Conservation (phyloP, 805 yeast species). For the Ogataea paraovalis region DNA sequence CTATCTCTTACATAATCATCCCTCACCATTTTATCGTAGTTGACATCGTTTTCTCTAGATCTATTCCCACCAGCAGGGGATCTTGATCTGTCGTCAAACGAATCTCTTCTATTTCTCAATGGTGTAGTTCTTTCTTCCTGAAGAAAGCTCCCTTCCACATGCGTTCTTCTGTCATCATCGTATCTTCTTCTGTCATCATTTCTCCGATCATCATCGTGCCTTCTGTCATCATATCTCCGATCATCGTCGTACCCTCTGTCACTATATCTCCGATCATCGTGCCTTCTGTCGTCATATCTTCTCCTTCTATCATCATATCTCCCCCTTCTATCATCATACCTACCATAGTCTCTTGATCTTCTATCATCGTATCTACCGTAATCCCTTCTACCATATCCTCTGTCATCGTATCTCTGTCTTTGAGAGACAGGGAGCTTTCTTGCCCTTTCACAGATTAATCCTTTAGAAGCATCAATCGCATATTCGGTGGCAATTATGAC, state of each 20-base stretch:
- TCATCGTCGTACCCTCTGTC: conserved; percentile 1
- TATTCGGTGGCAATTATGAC: conserved; percentile 25
- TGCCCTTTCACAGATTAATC: conserved; percentile 52
- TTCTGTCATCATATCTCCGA: not conserved
- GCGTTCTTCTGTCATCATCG: not conserved
- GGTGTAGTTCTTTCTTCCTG: conserved; percentile 1
- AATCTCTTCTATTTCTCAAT: not conserved
- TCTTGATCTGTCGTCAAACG: not conserved
- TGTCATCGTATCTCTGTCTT: conserved; percentile 16
- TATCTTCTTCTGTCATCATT: conserved; percentile 6
- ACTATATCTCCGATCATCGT: conserved; percentile 15
- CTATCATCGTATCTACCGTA: conserved; percentile 24
- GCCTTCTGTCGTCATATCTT: conserved; percentile 7
- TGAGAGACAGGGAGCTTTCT: conserved; percentile 45
- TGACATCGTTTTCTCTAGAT: not conserved
- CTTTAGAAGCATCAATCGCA: conserved; percentile 36
- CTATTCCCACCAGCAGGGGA: not conserved
- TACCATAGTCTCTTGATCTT: not conserved
- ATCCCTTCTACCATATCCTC: not conserved
- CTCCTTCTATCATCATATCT: conserved; percentile 10
- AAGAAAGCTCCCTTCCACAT: not conserved
- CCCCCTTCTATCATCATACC: conserved; percentile 3
- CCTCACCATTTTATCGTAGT: not conserved
- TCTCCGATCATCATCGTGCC: conserved; percentile 3
- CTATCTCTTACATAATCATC: conserved; percentile 1